Conservation (phyloP, 345 rosid species). For the Syzygium oleosum region DNA sequence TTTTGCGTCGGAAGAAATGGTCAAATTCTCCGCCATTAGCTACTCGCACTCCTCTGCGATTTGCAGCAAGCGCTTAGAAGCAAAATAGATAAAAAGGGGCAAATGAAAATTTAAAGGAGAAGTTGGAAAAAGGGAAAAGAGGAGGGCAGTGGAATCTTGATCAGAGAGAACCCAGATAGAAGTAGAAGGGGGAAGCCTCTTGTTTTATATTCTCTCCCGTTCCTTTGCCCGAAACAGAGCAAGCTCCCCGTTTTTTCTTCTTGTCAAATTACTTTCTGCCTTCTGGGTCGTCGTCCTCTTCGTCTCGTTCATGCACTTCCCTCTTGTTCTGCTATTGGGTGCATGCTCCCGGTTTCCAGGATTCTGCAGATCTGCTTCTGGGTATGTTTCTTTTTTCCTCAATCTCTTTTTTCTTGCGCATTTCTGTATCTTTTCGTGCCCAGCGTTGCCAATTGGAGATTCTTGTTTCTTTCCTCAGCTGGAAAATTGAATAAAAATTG, state of each 20-base stretch:
- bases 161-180: not conserved
- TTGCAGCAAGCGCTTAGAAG: not conserved
- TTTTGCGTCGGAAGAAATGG: not conserved
- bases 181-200: not conserved
- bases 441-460: not conserved
- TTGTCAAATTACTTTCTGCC: not conserved
- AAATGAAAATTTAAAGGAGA: not conserved
- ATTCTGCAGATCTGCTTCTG: conserved; percentile 7
- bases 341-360: not conserved
- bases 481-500: not conserved
- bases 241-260: not conserved
- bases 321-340: not conserved
- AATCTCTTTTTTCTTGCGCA: not conserved
- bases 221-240: not conserved
- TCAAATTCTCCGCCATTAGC: not conserved
- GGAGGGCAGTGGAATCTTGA: not conserved
- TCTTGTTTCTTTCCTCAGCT: not conserved
- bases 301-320: not conserved
- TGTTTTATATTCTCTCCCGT: not conserved
- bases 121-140: not conserved
- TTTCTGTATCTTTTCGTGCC: not conserved
- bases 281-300: not conserved
- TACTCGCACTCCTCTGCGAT: not conserved
- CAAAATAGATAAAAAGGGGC: not conserved
- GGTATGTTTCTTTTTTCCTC: conserved; percentile 4